Conservation (phyloP, 2,329 filamentous ascomycete genomes). For the Colletotrichum tofieldiae region DNA sequence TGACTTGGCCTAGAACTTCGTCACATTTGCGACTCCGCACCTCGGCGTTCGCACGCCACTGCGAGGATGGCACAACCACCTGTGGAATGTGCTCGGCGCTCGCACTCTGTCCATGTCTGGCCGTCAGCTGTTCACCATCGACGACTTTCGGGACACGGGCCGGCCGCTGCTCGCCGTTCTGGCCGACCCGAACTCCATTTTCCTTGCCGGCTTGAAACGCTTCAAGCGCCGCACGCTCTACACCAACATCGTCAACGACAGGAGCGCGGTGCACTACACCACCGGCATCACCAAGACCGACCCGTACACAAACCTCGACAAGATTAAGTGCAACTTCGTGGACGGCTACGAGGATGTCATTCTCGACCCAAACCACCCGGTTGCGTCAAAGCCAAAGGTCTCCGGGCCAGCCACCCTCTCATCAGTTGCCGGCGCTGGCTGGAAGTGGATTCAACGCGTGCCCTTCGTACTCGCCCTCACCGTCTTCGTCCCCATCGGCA, state of each 20-base stretch:
- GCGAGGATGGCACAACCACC: constrained; percentile 75
- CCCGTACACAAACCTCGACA: constrained; percentile 79
- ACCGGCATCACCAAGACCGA: constrained; percentile 83
- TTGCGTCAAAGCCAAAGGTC: constrained; percentile 63
- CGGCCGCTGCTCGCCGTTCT: constrained; percentile 85
- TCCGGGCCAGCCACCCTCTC: constrained; percentile 49
- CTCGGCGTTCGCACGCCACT: constrained; percentile 82
- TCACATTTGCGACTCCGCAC: constrained; percentile 90
- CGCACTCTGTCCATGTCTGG: constrained; percentile 87
- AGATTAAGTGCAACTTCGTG: constrained; percentile 80
- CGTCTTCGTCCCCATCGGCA: constrained; percentile 81
- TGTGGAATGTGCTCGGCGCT: constrained; percentile 89
- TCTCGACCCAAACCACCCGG: constrained; percentile 77
- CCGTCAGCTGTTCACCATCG: constrained; percentile 88
- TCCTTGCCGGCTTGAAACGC: constrained; percentile 82
- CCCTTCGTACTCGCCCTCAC: constrained; percentile 77
- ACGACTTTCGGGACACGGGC: constrained; percentile 87
- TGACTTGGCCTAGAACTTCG: constrained; percentile 79
- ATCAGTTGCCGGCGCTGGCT: constrained; percentile 51
- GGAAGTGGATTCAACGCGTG: constrained; percentile 64
- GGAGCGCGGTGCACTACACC: constrained; percentile 87
- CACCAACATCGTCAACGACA: constrained; percentile 89
- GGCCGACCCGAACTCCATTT: constrained; percentile 87
- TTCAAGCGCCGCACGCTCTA: constrained; percentile 88
- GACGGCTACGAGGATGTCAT: constrained; percentile 82